These are phyloP conservation scores for Hemileccinum impolitum DNA, from an alignment of 768 basidiomycete species.

Conservation along the genomic window DNA sequence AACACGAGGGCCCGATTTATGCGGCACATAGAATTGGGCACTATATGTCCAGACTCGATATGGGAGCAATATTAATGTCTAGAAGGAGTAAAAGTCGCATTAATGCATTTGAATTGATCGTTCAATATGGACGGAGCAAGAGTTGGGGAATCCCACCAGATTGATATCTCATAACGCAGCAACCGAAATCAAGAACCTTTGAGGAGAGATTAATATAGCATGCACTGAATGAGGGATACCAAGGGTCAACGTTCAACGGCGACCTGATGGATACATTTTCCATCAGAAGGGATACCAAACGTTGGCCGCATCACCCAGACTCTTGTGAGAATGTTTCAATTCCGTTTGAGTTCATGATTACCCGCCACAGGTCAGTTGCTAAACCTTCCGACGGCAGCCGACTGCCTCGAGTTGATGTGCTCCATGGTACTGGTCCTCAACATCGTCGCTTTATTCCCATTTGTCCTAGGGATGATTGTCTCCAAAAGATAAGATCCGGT, in stretches of 20 bases:
- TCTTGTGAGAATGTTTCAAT: neutral
- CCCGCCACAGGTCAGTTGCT: constrained; percentile 1
- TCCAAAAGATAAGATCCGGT: neutral
- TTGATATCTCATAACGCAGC: neutral
- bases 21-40: too few species aligned
- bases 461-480: neutral
- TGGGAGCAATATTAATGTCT: too few species aligned
- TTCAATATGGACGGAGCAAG: neutral
- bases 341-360: neutral
- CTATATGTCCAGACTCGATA: too few species aligned
- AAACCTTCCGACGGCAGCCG: neutral
- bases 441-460: constrained; percentile 1
- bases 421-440: neutral
- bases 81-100: too few species aligned
- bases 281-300: too few species aligned
- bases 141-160: neutral
- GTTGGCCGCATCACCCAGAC: too few species aligned
- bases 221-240: neutral
- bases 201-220: neutral
- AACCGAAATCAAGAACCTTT: neutral
- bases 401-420: neutral
- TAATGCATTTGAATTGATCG: neutral
- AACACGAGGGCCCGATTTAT: too few species aligned
- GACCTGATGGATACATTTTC: too few species aligned
- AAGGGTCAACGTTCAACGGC: neutral